These are phyloP conservation scores for Nematodospora anomalae DNA, from an alignment of 1,139 yeast species.

Conservation along the genomic window DNA sequence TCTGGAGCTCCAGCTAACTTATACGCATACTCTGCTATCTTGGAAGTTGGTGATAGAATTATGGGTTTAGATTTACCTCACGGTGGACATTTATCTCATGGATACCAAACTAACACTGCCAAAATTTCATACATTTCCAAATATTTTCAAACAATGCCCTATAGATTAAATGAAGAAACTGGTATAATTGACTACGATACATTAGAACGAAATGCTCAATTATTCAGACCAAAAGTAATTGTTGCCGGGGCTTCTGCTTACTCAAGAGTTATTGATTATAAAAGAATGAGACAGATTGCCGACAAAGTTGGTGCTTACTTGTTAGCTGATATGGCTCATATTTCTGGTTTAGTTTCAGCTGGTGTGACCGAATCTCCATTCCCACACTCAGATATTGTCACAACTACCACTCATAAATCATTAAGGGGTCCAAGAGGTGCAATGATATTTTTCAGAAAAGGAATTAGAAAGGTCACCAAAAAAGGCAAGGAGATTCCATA, in stretches of 20 bases:
- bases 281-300: constrained; percentile 84
- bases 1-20: constrained; percentile 97
- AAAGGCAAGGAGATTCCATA: constrained; percentile 85
- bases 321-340: constrained; percentile 95
- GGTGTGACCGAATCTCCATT: constrained; percentile 91
- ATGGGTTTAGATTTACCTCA: constrained; percentile 98
- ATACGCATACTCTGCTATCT: constrained; percentile 88
- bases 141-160: constrained; percentile 97
- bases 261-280: constrained; percentile 87
- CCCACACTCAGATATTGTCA: constrained; percentile 91
- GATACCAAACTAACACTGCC: constrained; percentile 85
- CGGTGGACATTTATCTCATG: constrained; percentile 96
- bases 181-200: constrained; percentile 92
- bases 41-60: constrained; percentile 87
- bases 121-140: constrained; percentile 90
- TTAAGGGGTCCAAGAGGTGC: constrained; percentile 99
- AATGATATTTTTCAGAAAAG: constrained; percentile 95
- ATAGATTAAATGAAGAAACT: constrained; percentile 79
- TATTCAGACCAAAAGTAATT: constrained; percentile 91
- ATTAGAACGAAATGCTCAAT: constrained; percentile 75
- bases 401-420: constrained; percentile 96
- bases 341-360: constrained; percentile 91
- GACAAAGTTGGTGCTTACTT: constrained; percentile 92
- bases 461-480: constrained; percentile 79
- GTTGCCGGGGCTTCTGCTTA: constrained; percentile 98